These are phyloP conservation scores for Ophiosphaerella herpotricha DNA, from an alignment of 2,329 filamentous ascomycete genomes.

Conservation along the genomic window DNA sequence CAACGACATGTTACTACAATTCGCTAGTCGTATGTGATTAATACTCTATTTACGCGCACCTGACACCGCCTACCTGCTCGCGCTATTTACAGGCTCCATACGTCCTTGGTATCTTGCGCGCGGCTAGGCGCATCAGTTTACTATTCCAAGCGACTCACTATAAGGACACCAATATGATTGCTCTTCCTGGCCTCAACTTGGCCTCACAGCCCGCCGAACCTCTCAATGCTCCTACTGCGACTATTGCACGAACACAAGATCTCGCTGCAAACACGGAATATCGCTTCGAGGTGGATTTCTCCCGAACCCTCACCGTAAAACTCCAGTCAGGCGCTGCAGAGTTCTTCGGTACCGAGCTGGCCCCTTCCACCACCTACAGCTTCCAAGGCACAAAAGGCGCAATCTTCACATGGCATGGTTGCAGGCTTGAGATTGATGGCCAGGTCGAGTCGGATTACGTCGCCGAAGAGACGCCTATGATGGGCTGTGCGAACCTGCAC, in stretches of 20 bases:
- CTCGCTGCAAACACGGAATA: slow-evolving; percentile 54
- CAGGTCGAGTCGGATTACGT: slow-evolving; percentile 70
- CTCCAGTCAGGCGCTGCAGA: slow-evolving; percentile 84
- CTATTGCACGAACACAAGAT: slow-evolving; percentile 44
- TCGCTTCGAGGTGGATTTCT: slow-evolving; percentile 49
- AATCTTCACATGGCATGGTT: slow-evolving; percentile 91
- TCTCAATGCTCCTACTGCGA: slow-evolving; percentile 25
- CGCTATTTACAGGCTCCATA: not conserved
- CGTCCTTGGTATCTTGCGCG: not conserved
- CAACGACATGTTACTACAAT: no score
- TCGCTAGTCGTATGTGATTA: no score
- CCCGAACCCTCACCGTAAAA: slow-evolving; percentile 52
- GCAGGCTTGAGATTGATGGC: slow-evolving; percentile 77
- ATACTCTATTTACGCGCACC: no score
- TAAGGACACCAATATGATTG: slow-evolving; percentile 35
- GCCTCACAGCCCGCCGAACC: slow-evolving; percentile 36
- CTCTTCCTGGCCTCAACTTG: slow-evolving; percentile 54
- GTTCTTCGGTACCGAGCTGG: slow-evolving; percentile 93
- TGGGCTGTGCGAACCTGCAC: slow-evolving; percentile 82
- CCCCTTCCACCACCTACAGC: slow-evolving; percentile 75
- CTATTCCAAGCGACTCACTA: not conserved
- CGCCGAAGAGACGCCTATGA: slow-evolving; percentile 80
- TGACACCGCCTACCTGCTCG: no score
- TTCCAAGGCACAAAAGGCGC: slow-evolving; percentile 84
- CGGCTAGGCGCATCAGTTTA: not conserved